phyloP scores from a whole-genome alignment of 768 basidiomycete species.

The Rubroboletus satanas region DNA sequence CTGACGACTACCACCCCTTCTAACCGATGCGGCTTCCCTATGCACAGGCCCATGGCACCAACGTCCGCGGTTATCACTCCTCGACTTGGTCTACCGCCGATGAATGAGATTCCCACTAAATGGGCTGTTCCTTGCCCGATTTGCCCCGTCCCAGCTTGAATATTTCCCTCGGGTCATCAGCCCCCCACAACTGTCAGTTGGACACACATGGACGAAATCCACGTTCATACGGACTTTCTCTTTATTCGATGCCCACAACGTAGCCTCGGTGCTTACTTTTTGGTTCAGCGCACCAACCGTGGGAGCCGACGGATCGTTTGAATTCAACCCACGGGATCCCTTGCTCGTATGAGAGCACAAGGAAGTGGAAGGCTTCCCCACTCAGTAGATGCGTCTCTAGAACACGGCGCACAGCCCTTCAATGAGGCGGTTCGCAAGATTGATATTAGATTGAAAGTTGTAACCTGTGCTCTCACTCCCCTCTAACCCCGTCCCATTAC shows the following conservation, averaged over 20 bases:
- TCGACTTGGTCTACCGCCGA: not conserved
- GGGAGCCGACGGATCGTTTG: constrained; percentile 10
- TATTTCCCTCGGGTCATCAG: not conserved
- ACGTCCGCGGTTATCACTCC: not conserved
- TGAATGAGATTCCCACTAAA: not conserved
- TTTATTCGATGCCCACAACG: not conserved
- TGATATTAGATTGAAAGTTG: constrained; percentile 12
- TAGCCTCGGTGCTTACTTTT: not conserved
- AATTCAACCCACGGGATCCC: constrained; percentile 6
- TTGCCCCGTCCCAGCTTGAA: not conserved
- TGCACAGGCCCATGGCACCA: not conserved
- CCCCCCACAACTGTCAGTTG: not conserved
- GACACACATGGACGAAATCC: not conserved
- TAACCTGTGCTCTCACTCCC: constrained; percentile 7
- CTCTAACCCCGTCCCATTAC: constrained; percentile 8
- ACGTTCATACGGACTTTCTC: constrained; percentile 12
- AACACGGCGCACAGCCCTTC: constrained; percentile 15
- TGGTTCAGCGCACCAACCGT: not conserved
- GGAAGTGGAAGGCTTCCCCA: not conserved
- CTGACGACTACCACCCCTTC: not conserved
- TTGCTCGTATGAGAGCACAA: not conserved
- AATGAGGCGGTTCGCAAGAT: constrained; percentile 9
- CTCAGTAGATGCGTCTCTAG: constrained; percentile 5
- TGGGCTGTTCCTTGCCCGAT: not conserved
- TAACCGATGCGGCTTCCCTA: not conserved